Evolutionary conservation across 768 basidiomycete genomes (phyloP).

Genomic region (Lentinula raphanica): DNA sequence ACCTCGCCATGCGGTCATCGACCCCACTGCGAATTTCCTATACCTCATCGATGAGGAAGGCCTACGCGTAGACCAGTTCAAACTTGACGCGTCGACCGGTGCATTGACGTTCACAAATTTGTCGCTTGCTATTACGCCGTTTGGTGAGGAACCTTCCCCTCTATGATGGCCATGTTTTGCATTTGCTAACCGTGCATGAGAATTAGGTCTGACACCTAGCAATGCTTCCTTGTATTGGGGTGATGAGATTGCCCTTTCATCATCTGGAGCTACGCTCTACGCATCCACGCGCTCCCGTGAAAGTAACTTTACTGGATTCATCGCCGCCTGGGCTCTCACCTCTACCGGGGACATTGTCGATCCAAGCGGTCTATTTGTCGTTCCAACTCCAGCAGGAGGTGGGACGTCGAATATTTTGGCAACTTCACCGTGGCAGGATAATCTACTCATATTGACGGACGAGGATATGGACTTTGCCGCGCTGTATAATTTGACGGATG

Average conservation of each 20-base stretch:
- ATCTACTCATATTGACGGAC: slow-evolving; percentile 7
- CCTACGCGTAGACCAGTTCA: slow-evolving; percentile 18
- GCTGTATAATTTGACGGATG: slow-evolving; percentile 1
- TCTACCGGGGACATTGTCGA: background rate
- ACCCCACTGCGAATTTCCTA: slow-evolving; percentile 9
- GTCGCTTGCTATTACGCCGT: slow-evolving; percentile 16
- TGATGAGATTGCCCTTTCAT: slow-evolving; percentile 17
- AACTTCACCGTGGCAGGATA: slow-evolving; percentile 1
- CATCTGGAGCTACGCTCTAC: slow-evolving; percentile 10
- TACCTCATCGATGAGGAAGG: slow-evolving; percentile 19
- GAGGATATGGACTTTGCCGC: slow-evolving; percentile 4
- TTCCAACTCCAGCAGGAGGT: slow-evolving; percentile 6
- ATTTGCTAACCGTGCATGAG: too few relatives aligned
- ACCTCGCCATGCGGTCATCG: slow-evolving; percentile 14
- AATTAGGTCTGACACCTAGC: slow-evolving; percentile 12
- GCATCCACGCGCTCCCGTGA: slow-evolving; percentile 5
- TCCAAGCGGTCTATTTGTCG: slow-evolving; percentile 3
- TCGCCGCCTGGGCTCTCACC: slow-evolving; percentile 8
- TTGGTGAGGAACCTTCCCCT: slow-evolving; percentile 5
- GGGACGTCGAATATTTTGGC: slow-evolving; percentile 3
- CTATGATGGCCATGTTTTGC: too few relatives aligned
- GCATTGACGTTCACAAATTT: slow-evolving; percentile 11
- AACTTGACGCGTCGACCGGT: slow-evolving; percentile 9
- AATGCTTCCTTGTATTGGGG: slow-evolving; percentile 18
- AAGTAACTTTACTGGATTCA: background rate